A percentile compares a stretch with the other conserved stretches of the same genome.
Conservation (phyloP, 768 basidiomycete genomes). For the Lepiota brunneoincarnata region DNA sequence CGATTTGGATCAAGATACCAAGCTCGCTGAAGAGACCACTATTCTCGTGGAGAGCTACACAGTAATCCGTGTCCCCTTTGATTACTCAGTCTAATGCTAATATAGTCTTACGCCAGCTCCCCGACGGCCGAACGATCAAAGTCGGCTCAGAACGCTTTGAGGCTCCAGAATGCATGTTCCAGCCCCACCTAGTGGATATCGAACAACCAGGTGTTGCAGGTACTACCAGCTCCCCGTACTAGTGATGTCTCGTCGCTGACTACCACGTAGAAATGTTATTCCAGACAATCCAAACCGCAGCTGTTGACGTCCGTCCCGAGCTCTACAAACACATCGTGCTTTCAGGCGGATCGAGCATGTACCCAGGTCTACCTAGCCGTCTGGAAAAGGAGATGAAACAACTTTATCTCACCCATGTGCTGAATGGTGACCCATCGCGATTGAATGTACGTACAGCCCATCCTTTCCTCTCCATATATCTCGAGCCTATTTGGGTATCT, state of each 20-base stretch:
- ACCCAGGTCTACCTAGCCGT: slow-evolving; percentile 94
- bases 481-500: slow-evolving; percentile 4
- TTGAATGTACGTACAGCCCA: slow-evolving; percentile 67
- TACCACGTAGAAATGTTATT: slow-evolving; percentile 81
- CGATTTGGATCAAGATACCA: slow-evolving; percentile 94
- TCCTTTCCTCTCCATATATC: background rate
- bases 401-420: slow-evolving; percentile 89
- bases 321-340: slow-evolving; percentile 98
- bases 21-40: slow-evolving; percentile 93
- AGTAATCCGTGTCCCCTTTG: slow-evolving; percentile 35
- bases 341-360: slow-evolving; percentile 98
- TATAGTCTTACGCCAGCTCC: slow-evolving; percentile 52
- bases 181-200: slow-evolving; percentile 94
- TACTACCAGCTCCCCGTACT: slow-evolving; percentile 27
- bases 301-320: slow-evolving; percentile 85
- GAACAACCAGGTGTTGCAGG: slow-evolving; percentile 97
- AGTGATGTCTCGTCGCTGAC: background rate
- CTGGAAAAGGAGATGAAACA: slow-evolving; percentile 99
- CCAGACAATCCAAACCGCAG: slow-evolving; percentile 89
- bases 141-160: slow-evolving; percentile 98
- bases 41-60: slow-evolving; percentile 95
- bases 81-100: background rate
- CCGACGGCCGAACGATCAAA: slow-evolving; percentile 95
- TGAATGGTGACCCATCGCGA: slow-evolving; percentile 78
- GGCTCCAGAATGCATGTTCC: slow-evolving; percentile 99